Base-by-base conservation (phyloP, 2,329 filamentous ascomycete genomes). In the Aureobasidium sp. region DNA sequence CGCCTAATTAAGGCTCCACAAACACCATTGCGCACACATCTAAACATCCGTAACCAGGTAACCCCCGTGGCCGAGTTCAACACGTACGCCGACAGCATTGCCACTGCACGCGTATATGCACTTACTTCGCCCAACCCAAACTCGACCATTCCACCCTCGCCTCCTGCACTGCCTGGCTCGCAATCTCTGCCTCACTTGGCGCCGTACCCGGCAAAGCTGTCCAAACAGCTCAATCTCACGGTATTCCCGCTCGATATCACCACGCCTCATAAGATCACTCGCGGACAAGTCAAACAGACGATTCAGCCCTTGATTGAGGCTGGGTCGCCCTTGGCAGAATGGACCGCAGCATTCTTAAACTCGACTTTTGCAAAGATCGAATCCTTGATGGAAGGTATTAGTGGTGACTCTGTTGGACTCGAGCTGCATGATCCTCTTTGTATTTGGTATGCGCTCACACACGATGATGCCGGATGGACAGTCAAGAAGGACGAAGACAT, bases 51-150 rank as follows among this genome's bases (percentile, higher is more conserved):
- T 42, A 71, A 71, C 56, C 68, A 77, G 74, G 79, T 84, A 59
- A 84, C 80, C 0, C 91, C 93, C 1, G 80, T 85, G 11, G 89
- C 88, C 58, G 93, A 98, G 68, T 98, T 98, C 79, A 98, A 98
- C 74, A 86, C 86, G 54, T 95, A 89, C 64, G 90, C 93, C 55
- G 94, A 98, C 58, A 68, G 69, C 42, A 63, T 75, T 49, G 74
- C 74, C 25, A 70, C 72, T 6, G 74, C 74, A 1, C 67, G 74
- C 38, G 62, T 77, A 29, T 76, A 74, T 53, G 73, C 74, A 1
- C 65, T 77, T 11, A 74, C 74, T n/a, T 72, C 70, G 10, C 70
- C 67, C 2, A 81, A 73, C 29, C 93, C 93, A 0, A 70, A 77
- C 11, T 86, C 84, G 2, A 96, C 90, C 3, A 87, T 96, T 78